Percentiles rank a stretch among this genome's conserved stretches.
Conservation (phyloP, 108 stramenopile species). For the Tribonema minus region DNA sequence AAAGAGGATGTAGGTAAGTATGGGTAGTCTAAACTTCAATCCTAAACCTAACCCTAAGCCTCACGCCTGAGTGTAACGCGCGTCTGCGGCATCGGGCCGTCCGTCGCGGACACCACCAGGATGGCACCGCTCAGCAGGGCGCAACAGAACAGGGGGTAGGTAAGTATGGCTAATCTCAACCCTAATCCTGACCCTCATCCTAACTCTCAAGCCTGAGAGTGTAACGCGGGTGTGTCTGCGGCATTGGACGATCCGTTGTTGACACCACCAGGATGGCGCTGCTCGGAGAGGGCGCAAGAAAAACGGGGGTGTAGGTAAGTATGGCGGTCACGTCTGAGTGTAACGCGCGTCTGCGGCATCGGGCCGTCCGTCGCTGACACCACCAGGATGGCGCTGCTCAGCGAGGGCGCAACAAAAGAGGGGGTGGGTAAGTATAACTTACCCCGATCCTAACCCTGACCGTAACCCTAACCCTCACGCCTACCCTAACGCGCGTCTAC, state of each 20-base stretch:
- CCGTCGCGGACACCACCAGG: conserved; percentile 95
- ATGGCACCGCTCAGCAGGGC: conserved; percentile 23
- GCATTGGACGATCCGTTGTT: conserved; percentile 99
- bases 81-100: conserved; percentile 99
- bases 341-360: conserved; percentile 99
- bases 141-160: not conserved
- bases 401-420: not conserved
- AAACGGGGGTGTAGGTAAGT: not conserved
- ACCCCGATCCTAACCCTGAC: too few relatives aligned
- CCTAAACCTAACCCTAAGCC: too few relatives aligned
- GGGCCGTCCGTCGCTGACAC: conserved; percentile 98
- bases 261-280: conserved; percentile 95
- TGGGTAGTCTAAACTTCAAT: not conserved
- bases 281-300: not conserved
- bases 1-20: not conserved
- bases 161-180: not conserved
- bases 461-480: too few relatives aligned
- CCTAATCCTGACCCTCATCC: too few relatives aligned
- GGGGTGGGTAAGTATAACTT: not conserved
- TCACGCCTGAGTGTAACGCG: too few relatives aligned
- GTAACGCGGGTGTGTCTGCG: too few relatives aligned
- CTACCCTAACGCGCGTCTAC: too few relatives aligned
- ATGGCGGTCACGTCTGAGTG: too few relatives aligned
- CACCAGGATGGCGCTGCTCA: conserved; percentile 79
- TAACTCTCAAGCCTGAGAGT: too few relatives aligned